Conservation (phyloP, 345 rosid species). For the Brassica juncea region DNA sequence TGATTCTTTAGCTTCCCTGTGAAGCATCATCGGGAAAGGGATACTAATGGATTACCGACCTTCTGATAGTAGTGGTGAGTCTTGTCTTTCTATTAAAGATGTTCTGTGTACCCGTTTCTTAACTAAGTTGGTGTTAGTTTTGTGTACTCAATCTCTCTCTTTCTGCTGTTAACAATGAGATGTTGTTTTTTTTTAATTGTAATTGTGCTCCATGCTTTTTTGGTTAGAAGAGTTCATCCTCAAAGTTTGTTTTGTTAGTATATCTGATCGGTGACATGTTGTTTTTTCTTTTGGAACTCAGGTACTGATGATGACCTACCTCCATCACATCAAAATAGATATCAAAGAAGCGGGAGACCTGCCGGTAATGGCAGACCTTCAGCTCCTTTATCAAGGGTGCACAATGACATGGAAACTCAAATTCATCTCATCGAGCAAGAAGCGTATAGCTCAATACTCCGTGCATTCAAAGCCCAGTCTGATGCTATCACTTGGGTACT, state of each 20-base stretch:
- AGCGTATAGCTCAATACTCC: conserved; percentile 79
- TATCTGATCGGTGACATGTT: no score
- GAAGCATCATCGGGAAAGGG: conserved; percentile 16
- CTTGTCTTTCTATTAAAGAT: not conserved
- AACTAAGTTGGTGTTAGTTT: not conserved
- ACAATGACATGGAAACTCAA: conserved; percentile 84
- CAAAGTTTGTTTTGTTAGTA: no score
- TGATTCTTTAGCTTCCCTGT: conserved; percentile 10
- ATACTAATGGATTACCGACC: conserved; percentile 58
- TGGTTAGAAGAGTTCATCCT: not conserved
- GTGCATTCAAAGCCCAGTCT: conserved; percentile 98
- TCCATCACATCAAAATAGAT: conserved; percentile 88
- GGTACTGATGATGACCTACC: conserved; percentile 99
- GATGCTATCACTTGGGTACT: conserved; percentile 97
- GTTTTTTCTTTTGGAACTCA: conserved; percentile 41
- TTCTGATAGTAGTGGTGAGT: conserved; percentile 77
- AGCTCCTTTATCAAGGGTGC: conserved; percentile 64
- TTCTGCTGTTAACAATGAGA: not conserved
- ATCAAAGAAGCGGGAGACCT: conserved; percentile 67
- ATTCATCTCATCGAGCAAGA: conserved; percentile 92
- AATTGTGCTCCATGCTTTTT: not conserved
- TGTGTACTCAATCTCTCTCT: not conserved
- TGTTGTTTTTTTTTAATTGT: not conserved
- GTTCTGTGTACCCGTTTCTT: not conserved
- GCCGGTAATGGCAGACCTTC: conserved; percentile 88